phyloP scores from a whole-genome alignment of 805 yeast species.

The Kazachstania taianensis region DNA sequence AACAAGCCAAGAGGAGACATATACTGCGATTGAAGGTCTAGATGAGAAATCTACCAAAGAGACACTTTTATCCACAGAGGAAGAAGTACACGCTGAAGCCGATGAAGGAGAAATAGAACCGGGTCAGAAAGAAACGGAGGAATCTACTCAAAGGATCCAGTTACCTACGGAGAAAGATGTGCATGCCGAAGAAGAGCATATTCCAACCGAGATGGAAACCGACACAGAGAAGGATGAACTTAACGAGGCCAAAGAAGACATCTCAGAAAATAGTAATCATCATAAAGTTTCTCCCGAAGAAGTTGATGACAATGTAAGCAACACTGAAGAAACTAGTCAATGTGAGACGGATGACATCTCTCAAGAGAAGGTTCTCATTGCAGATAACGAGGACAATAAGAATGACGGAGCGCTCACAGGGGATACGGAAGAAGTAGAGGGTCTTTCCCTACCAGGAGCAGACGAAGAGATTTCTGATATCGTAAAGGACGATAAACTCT shows the following conservation, averaged over 20 bases:
- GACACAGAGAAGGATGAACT: neutral
- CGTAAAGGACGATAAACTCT: neutral
- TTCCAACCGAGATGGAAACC: too few relatives aligned
- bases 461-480: constrained; percentile 1
- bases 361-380: neutral
- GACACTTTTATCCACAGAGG: too few relatives aligned
- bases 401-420: neutral
- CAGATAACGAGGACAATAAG: neutral
- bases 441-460: constrained; percentile 1
- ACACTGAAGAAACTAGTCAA: neutral
- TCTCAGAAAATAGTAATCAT: neutral
- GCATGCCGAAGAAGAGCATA: too few relatives aligned
- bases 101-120: neutral
- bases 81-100: neutral
- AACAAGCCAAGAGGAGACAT: neutral
- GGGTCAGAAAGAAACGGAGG: neutral
- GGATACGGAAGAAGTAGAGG: neutral
- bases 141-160: neutral
- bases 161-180: neutral
- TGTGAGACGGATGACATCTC: neutral
- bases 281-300: neutral
- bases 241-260: neutral
- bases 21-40: too few relatives aligned
- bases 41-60: too few relatives aligned
- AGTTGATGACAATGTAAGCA: neutral